Evolutionary conservation across 2,329 filamentous ascomycete genomes (phyloP).

Genomic region (Tolypocladium paradoxum): DNA sequence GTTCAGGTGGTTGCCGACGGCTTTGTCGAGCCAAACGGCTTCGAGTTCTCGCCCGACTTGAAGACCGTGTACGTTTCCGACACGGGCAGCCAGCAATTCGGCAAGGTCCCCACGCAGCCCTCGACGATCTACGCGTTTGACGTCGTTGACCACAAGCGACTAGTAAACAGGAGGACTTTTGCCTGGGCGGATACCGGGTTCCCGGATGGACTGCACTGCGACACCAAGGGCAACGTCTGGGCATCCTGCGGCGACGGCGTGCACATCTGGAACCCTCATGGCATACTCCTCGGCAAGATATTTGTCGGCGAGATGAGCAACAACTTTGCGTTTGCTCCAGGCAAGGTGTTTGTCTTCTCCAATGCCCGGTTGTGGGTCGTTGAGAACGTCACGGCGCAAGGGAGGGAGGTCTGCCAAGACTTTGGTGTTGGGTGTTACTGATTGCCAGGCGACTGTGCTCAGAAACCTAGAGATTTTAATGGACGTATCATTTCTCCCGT

Average conservation of each 20-base stretch:
- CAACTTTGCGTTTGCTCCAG: slow-evolving; percentile 9
- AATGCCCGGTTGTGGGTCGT: slow-evolving; percentile 8
- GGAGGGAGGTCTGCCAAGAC: slow-evolving; percentile 12
- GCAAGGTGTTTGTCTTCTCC: slow-evolving; percentile 9
- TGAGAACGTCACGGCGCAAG: slow-evolving; percentile 8
- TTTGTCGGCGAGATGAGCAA: slow-evolving; percentile 12
- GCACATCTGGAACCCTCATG: slow-evolving; percentile 34
- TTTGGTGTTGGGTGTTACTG: slow-evolving; percentile 7
- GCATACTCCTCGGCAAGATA: slow-evolving; percentile 44
- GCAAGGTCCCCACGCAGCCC: background rate
- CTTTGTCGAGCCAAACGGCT: slow-evolving; percentile 44
- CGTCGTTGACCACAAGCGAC: slow-evolving; percentile 1
- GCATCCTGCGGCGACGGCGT: slow-evolving; percentile 37
- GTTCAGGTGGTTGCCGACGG: slow-evolving; percentile 47
- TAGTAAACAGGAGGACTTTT: slow-evolving; percentile 38
- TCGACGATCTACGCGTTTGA: slow-evolving; percentile 6
- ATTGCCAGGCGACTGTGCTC: background rate
- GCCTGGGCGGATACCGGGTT: slow-evolving; percentile 42
- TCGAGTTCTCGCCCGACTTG: slow-evolving; percentile 45
- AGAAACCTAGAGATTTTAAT: too few species aligned
- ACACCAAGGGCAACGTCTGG: slow-evolving; percentile 45
- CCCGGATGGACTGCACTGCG: slow-evolving; percentile 51
- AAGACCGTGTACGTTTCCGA: slow-evolving; percentile 44
- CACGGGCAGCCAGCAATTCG: slow-evolving; percentile 29
- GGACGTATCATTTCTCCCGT: too few species aligned